These are phyloP conservation scores for Trypanosoma brucei DNA, from an alignment of 208 protist genomes.

Conservation along the genomic window DNA sequence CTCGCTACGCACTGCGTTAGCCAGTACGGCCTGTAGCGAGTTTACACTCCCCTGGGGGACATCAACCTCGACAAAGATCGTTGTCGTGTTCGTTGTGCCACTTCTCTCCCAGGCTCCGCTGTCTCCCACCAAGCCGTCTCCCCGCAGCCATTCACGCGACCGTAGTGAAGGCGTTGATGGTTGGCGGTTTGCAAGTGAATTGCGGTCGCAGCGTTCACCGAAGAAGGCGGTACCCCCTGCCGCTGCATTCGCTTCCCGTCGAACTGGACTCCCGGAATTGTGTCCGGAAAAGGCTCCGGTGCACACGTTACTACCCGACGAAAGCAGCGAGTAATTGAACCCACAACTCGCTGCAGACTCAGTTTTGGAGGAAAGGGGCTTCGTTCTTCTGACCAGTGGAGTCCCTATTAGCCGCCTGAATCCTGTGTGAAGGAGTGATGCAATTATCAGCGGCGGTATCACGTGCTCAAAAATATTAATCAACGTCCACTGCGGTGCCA, in stretches of 20 bases:
- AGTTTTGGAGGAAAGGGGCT: too few species aligned
- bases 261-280: too few species aligned
- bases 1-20: slow-evolving; percentile 30
- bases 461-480: background rate
- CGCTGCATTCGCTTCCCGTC: too few species aligned
- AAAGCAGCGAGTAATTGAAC: too few species aligned
- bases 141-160: background rate
- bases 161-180: background rate
- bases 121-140: background rate
- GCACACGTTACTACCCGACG: too few species aligned
- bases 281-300: too few species aligned
- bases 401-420: background rate
- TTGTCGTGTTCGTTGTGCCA: background rate
- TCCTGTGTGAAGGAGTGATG: slow-evolving; percentile 13
- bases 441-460: background rate
- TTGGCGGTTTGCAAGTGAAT: too few species aligned
- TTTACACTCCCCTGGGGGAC: slow-evolving; percentile 41
- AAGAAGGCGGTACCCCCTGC: too few species aligned
- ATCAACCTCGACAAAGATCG: slow-evolving; percentile 12
- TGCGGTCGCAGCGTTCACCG: too few species aligned
- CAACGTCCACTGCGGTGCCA: slow-evolving; percentile 3
- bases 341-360: too few species aligned
- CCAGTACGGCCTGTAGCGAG: slow-evolving; percentile 40
- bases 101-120: background rate
- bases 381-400: too few species aligned